Evolutionary conservation across 768 basidiomycete species (phyloP), one percentile per base, ranked within the genome.

Genomic region (Botryobasidium botryosum): DNA sequence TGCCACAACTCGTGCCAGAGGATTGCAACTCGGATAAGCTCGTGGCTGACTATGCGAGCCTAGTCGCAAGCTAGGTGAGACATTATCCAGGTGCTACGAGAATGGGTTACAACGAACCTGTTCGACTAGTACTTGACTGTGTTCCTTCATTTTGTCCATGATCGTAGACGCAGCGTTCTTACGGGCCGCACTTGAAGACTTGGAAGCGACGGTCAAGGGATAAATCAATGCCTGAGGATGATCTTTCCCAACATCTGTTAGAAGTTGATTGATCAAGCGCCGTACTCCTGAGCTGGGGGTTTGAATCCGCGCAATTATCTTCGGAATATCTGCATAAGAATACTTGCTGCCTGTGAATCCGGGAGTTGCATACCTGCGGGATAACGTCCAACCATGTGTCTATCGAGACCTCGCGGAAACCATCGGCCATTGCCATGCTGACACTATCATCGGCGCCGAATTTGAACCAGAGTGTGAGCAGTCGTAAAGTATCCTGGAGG

Each of bases 1-100:
- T 96, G 90, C 94, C 94, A 99, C 51, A 90, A 67, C 59, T 99
- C 94, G 53, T 97, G 91, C 94, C 94, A 99, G 8, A 99, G 66
- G 49, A 99, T 97, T 5, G 94, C 92, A 5, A 97, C 86, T 17
- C 94, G 79, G 48, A 97, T 96, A 29, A 99, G 71, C 58, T 99
- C 94, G 25, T 83, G 77, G 57, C 86, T 86, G 60, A 99, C 87
- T 21, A 92, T 58, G 37, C 79, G 64, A 7, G 90, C 91, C 76
- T 88, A 49, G 32, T 12, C 17, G 32, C 12, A 33, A 17, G 13
- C 18, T 39, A n/a, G n/a, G n/a, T n/a, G n/a, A n/a, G 6, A n/a
- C 6, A 8, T 8, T 24, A 28, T 5, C 43, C 21, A 25, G 27
- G 35, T 39, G 10, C 10, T 27, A 35, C 15, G 28, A 12, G 8